Conservation (phyloP, 495 filamentous ascomycete genomes). For the Talaromyces nanjingensis region DNA sequence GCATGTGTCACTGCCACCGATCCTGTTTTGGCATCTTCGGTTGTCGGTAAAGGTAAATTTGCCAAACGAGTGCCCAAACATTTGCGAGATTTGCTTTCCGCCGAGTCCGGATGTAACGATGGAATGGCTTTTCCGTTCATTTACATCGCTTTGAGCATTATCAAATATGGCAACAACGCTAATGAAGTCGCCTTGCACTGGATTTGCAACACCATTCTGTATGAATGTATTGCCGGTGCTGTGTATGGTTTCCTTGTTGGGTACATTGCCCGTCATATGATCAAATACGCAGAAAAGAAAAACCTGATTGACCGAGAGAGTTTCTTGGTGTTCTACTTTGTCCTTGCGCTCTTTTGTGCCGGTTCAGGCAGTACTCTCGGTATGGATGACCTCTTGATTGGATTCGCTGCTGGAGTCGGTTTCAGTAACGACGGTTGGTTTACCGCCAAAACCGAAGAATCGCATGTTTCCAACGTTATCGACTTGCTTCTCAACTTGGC, state of each 20-base stretch:
- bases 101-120: constrained; percentile 98
- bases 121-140: constrained; percentile 99
- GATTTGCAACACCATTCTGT: constrained; percentile 85
- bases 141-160: constrained; percentile 84
- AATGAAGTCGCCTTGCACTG: constrained; percentile 72
- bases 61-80: constrained; percentile 96
- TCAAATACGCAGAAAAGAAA: constrained; percentile 79
- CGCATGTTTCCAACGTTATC: constrained; percentile 98
- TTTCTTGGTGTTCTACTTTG: constrained; percentile 98
- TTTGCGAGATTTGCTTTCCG: constrained; percentile 88
- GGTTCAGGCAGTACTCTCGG: constrained; percentile 89
- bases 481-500: constrained; percentile 94
- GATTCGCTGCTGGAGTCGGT: constrained; percentile 89
- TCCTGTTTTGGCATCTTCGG: constrained; percentile 93
- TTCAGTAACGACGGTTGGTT: constrained; percentile 99
- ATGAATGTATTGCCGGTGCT: constrained; percentile 93
- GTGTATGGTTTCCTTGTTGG: constrained; percentile 84
- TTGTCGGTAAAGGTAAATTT: constrained; percentile 98
- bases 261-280: constrained; percentile 81
- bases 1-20: constrained; percentile 98
- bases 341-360: constrained; percentile 91
- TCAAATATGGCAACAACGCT: constrained; percentile 64
- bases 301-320: constrained; percentile 92
- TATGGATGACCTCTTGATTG: constrained; percentile 93
- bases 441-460: constrained; percentile 94